Evolutionary conservation across 2,329 filamentous ascomycete genomes (phyloP).

Genomic region (Blastomyces percursus): DNA sequence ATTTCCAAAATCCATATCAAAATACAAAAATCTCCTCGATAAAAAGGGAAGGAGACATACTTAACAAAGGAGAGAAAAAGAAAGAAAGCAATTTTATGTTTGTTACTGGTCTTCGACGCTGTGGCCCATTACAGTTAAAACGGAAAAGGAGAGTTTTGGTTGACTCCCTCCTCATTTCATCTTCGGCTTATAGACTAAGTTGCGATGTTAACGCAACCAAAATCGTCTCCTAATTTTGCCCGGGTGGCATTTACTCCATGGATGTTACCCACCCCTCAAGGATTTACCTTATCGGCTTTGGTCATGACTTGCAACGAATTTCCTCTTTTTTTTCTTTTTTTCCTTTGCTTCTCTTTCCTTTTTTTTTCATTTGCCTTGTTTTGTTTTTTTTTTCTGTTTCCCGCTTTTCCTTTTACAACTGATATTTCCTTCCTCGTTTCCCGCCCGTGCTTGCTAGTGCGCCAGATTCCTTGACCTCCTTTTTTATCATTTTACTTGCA

Average conservation of each 20-base stretch:
- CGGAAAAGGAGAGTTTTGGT: constrained; percentile 9
- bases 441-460: neutral
- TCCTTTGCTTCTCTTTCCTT: constrained; percentile 12
- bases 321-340: constrained; percentile 18
- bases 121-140: constrained; percentile 22
- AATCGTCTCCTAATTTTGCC: constrained; percentile 1
- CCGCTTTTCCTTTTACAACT: constrained; percentile 3
- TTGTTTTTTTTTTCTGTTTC: neutral
- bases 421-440: neutral
- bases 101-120: constrained; percentile 30
- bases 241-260: neutral
- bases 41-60: constrained; percentile 9
- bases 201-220: constrained; percentile 3
- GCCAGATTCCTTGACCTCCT: neutral
- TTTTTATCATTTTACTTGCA: constrained; percentile 6
- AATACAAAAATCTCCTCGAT: neutral
- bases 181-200: constrained; percentile 7
- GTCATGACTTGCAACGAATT: constrained; percentile 37
- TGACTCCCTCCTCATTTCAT: constrained; percentile 22
- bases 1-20: constrained; percentile 17
- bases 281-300: constrained; percentile 25
- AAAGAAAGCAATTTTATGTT: neutral
- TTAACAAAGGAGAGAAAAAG: neutral
- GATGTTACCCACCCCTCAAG: constrained; percentile 18
- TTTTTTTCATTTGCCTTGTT: neutral